Base-by-base conservation (phyloP, 805 yeast species). In the Lachancea fermentati region DNA sequence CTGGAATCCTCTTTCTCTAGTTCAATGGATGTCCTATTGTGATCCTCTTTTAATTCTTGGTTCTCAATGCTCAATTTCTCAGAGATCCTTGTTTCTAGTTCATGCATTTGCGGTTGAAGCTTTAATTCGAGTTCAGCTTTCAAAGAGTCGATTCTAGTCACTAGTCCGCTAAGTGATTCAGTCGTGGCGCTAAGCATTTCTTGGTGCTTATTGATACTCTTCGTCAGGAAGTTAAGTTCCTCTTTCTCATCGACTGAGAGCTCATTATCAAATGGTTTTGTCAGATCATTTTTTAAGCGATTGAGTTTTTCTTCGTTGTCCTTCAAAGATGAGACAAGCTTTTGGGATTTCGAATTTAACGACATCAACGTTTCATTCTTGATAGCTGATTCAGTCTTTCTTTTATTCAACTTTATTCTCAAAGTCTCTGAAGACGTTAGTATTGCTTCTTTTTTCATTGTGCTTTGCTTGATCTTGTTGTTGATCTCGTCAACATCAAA, bases 101-200 rank as follows among this genome's bases (percentile, higher is more conserved):
- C 22, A 17, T 62, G 62, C 40, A 66, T 58, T 42, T 76, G 75
- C 9, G 86, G 85, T 31, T 69, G 62, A 33, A 79, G 65, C 37
- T 72, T 79, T 22, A 79, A 78, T n/a, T 65, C 59, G 30, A 85
- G 56, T 45, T 80, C 87, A 2, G 82, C 68, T 34, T 75, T 74
- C 6, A 75, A 48, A 1, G 63, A 35, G 35, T 60, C 60, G 2
- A 58, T 49, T 4, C 40, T 49, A 11, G 47, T 32, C 1, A 57
- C 49, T 4, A 61, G 34, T 9, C 44, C 51, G 18, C 50, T 51
- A 7, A 58, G 42, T 2, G 55, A 41, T 19, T 54, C 55, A 2
- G 50, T 42, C 4, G 58, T 53, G 4, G 45, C 56, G 0, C 76
- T 66, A 12, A 76, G 57, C 12, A 13, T 67, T 63, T 9, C 77